Evolutionary conservation across 805 yeast species (phyloP).

Genomic region (Candida alai): DNA sequence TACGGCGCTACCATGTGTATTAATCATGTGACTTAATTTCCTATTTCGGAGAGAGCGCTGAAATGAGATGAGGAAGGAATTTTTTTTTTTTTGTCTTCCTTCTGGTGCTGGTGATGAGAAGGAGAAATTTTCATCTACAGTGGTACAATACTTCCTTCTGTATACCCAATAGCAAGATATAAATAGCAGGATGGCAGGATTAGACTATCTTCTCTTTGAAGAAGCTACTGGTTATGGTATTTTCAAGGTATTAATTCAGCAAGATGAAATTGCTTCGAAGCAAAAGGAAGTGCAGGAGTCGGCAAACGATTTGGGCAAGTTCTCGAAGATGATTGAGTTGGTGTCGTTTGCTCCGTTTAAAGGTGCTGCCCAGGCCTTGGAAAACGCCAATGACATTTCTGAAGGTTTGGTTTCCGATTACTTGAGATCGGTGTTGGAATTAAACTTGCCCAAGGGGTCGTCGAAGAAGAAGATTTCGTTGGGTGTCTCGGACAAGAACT

Average conservation of each 20-base stretch:
- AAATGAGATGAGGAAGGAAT: slow-evolving; percentile 4
- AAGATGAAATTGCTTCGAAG: slow-evolving; percentile 89
- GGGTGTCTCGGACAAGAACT: slow-evolving; percentile 90
- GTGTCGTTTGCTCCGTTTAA: slow-evolving; percentile 97
- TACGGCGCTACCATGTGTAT: too few relatives aligned
- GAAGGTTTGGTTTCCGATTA: slow-evolving; percentile 95
- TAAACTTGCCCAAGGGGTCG: slow-evolving; percentile 80
- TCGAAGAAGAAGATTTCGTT: slow-evolving; percentile 65
- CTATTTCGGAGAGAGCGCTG: background rate
- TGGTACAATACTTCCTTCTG: too few relatives aligned
- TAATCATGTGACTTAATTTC: background rate
- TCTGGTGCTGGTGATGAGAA: background rate
- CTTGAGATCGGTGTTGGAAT: slow-evolving; percentile 82
- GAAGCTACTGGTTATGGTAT: slow-evolving; percentile 98
- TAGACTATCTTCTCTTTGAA: slow-evolving; percentile 92
- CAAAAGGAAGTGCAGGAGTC: slow-evolving; percentile 93
- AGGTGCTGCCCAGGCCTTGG: slow-evolving; percentile 99
- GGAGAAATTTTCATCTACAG: slow-evolving; percentile 1
- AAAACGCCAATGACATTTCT: slow-evolving; percentile 95
- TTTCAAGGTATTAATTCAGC: slow-evolving; percentile 89
- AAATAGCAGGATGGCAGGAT: slow-evolving; percentile 50
- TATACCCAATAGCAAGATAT: background rate
- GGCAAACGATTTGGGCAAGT: slow-evolving; percentile 75
- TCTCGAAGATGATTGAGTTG: slow-evolving; percentile 88
- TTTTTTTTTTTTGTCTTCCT: slow-evolving; percentile 2